Evolutionary conservation across 805 yeast species (phyloP).

Genomic region (Maudiozyma bulderi): DNA sequence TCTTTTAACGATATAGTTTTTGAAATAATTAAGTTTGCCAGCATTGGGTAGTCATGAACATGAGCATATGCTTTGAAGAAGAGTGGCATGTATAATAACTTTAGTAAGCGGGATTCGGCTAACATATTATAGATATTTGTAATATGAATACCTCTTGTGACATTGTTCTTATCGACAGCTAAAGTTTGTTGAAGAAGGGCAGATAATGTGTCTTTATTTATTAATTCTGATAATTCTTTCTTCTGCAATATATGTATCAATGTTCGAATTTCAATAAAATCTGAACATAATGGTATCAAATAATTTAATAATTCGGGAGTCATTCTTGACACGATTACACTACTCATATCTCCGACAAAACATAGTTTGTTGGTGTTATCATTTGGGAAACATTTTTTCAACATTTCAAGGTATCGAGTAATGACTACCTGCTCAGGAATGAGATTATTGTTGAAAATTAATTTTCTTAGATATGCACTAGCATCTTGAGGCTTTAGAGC

Average conservation of each 20-base stretch:
- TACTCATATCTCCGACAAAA: slow-evolving; percentile 15
- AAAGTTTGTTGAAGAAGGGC: not conserved
- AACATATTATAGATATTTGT: not conserved
- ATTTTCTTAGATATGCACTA: not conserved
- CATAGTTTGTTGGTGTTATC: slow-evolving; percentile 6
- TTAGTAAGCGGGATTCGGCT: not conserved
- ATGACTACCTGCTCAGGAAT: slow-evolving; percentile 6
- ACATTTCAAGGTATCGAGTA: not conserved
- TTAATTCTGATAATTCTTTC: not conserved
- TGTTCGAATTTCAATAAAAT: slow-evolving; percentile 14
- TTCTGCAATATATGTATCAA: slow-evolving; percentile 9
- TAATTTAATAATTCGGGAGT: slow-evolving; percentile 9
- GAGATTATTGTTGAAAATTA: slow-evolving; percentile 5
- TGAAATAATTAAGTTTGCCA: slow-evolving; percentile 1
- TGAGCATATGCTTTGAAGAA: not conserved
- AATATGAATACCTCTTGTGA: not conserved
- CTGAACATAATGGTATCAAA: slow-evolving; percentile 17
- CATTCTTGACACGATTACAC: slow-evolving; percentile 11
- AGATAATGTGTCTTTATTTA: not conserved
- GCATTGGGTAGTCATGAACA: slow-evolving; percentile 1
- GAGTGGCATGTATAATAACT: not conserved
- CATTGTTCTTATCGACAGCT: not conserved
- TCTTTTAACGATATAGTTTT: not conserved
- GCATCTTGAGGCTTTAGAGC: not conserved
- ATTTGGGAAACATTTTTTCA: not conserved